Percentiles rank a stretch among this genome's conserved stretches.
phyloP scores from a whole-genome alignment of 208 protist genomes.

The Naegleria lovaniensis region DNA sequence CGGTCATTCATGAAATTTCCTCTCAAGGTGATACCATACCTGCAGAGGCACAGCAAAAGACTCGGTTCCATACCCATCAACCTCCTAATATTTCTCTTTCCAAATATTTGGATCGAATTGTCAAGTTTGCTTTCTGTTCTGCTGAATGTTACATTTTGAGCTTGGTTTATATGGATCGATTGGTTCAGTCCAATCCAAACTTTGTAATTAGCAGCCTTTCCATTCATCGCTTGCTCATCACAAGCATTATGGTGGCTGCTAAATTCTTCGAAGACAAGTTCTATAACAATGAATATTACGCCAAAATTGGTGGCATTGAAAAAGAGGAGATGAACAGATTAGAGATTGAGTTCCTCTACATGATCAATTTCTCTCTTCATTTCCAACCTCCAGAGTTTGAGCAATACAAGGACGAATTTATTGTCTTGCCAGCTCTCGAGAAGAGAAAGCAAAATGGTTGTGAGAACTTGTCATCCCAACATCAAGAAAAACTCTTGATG shows the following conservation, averaged over 20 bases:
- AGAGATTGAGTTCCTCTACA: conserved; percentile 52
- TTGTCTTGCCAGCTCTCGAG: not conserved
- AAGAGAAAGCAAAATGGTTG: not conserved
- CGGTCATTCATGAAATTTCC: not conserved
- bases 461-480: no score
- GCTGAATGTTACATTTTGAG: conserved; percentile 46
- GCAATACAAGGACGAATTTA: conserved; percentile 16
- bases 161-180: conserved; percentile 54
- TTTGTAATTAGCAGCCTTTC: conserved; percentile 43
- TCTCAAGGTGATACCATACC: not conserved
- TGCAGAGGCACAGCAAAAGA: not conserved
- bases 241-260: conserved; percentile 46
- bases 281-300: conserved; percentile 53
- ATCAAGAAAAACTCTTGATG: no score
- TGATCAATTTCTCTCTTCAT: not conserved
- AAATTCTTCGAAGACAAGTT: conserved; percentile 61
- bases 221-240: conserved; percentile 49
- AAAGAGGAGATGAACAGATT: conserved; percentile 47
- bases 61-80: not conserved
- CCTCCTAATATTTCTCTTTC: conserved; percentile 32
- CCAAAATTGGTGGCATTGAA: conserved; percentile 51
- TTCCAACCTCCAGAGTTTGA: conserved; percentile 14
- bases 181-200: conserved; percentile 19
- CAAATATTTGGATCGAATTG: conserved; percentile 41
- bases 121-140: conserved; percentile 48